phyloP scores from a whole-genome alignment of 192 early-diverging fungal species.

The Coemansia reversa region DNA sequence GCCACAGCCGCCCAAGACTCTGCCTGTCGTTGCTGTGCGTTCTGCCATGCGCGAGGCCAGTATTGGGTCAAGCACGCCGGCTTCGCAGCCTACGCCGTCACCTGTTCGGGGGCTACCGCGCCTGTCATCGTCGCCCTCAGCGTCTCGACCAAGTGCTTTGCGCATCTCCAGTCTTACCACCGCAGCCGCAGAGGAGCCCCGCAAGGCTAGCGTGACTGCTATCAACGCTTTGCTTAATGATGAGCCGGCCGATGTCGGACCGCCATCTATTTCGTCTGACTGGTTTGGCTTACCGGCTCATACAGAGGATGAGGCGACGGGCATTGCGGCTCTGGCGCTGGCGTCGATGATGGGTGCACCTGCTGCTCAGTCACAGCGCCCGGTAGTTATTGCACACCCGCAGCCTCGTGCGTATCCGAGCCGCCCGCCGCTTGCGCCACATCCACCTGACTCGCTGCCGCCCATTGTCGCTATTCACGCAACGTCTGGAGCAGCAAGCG shows the following conservation, averaged over 20 bases:
- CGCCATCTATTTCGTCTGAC: constrained; percentile 1
- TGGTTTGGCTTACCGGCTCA: constrained; percentile 20
- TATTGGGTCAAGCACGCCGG: constrained; percentile 16
- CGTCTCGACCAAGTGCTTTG: constrained; percentile 7
- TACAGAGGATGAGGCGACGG: constrained; percentile 43
- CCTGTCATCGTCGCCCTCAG: constrained; percentile 36
- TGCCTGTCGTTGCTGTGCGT: neutral
- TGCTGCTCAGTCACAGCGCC: constrained; percentile 1
- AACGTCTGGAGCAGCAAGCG: constrained; percentile 9
- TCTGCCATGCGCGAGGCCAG: neutral
- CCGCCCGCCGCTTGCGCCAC: constrained; percentile 5
- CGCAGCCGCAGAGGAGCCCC: constrained; percentile 12
- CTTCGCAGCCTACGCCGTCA: constrained; percentile 47
- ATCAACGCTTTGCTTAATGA: constrained; percentile 48
- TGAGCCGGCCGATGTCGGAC: constrained; percentile 11
- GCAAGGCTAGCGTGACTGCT: constrained; percentile 28
- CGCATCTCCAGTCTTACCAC: constrained; percentile 29
- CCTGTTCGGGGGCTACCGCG: constrained; percentile 46
- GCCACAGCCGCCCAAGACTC: constrained; percentile 1
- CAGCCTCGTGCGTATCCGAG: neutral
- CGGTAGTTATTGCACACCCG: neutral
- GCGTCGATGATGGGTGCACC: constrained; percentile 47
- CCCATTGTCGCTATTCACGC: constrained; percentile 1
- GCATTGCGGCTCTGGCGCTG: constrained; percentile 47
- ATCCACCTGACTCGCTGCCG: constrained; percentile 11